Base-by-base conservation (phyloP, 768 basidiomycete genomes). In the Pulveroboletus sp. region DNA sequence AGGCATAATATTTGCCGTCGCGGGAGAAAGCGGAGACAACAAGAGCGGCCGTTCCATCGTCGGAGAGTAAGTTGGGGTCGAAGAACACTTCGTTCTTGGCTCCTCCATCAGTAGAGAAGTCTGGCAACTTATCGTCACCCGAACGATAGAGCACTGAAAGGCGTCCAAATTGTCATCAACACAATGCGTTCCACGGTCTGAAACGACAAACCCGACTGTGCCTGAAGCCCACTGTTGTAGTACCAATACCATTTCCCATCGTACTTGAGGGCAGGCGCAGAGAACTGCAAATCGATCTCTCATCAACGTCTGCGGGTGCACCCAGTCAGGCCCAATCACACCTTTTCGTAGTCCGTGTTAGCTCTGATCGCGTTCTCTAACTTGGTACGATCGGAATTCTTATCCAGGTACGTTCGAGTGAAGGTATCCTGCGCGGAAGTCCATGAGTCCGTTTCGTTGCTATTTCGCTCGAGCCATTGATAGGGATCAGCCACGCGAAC, bases 231-330 rank as follows among this genome's bases (percentile, higher is more conserved):
- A 45, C 78, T 82, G 68, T 92, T 90, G 60, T 84, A 78, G 59
- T 76, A 79, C 86, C 88, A 89, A 59, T 92, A 93, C 83, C 86
- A 92, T 42, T 76, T 77, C 14, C 75, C 77, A 57, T 90, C 86
- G 13, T 81, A 72, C 52, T 80, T 78, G 45, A 86, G 63, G 8
- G 62, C 55, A 0, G 89, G 89, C 0, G 81, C 70, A 19, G 78
- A 79, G 63, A 87, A 86, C 85, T 87, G 63, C 32, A 17, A 17
- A 38, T 46, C 6, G n/a, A n/a, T 0, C 43, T 32, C 32, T 30
- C 43, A 58, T 43, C 53, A 40, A 24, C 12, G 27, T 14, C 26
- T 17, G 31, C 48, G 42, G 3, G 49, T 10, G 29, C 10, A 12
- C 17, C 20, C 14, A 39, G 38, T 4, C 20, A 17, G n/a, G 10